Evolutionary conservation across 2,329 filamentous ascomycete species (phyloP).

Genomic region (Aspergillus sp.): DNA sequence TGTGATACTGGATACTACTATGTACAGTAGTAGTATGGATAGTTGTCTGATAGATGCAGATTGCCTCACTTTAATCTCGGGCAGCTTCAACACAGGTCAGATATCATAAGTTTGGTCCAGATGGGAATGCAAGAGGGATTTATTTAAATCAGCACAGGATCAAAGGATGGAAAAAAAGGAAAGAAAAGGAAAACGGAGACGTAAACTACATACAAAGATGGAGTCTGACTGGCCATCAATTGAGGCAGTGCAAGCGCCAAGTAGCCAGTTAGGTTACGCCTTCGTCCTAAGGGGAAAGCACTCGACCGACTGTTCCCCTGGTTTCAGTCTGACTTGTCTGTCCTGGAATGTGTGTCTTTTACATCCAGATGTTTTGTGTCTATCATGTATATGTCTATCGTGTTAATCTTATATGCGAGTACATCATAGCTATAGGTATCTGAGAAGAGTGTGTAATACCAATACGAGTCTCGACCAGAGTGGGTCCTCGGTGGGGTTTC

Average conservation of each 20-base stretch:
- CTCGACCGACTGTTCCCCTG: no score
- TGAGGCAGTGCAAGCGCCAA: conserved; percentile 29
- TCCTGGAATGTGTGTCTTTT: neutral
- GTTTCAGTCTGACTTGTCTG: neutral
- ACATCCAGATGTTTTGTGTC: neutral
- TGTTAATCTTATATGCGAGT: neutral
- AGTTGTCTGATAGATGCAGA: no score
- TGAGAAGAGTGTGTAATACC: neutral
- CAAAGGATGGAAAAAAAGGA: neutral
- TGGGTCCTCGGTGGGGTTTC: conserved; percentile 6
- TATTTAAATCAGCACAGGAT: no score
- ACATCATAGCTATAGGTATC: no score
- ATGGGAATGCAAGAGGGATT: no score
- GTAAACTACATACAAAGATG: neutral
- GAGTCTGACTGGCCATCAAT: neutral
- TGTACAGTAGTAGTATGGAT: no score
- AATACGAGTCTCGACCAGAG: conserved; percentile 7
- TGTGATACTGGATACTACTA: no score
- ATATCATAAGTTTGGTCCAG: no score
- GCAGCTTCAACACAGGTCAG: no score
- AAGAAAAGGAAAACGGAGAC: neutral
- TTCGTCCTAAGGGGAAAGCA: neutral
- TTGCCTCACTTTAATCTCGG: no score
- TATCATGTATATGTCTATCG: neutral
- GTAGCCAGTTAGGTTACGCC: conserved; percentile 4